phyloP scores from a whole-genome alignment of 1,284 basidiomycete genomes.

The Rhodotorula sp. region DNA sequence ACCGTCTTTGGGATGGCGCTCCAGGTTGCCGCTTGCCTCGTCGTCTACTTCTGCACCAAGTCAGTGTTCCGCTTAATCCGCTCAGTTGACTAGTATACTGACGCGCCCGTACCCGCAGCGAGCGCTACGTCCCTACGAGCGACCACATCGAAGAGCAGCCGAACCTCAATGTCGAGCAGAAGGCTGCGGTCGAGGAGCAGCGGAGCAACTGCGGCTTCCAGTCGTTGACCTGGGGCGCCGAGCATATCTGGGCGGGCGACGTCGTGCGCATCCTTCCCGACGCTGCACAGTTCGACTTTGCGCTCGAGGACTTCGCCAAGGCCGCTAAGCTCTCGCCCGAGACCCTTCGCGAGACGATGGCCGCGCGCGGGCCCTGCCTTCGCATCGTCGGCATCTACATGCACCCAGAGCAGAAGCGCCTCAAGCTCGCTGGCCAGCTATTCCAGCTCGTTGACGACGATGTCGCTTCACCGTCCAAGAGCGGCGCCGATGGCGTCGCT shows the following conservation, averaged over 20 bases:
- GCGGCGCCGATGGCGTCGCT: not conserved
- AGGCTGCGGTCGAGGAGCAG: slow-evolving; percentile 3
- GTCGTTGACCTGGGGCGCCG: slow-evolving; percentile 39
- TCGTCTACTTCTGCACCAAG: slow-evolving; percentile 18
- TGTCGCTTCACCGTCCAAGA: not conserved
- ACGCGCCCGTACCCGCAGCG: not conserved
- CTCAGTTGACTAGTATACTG: too few relatives aligned
- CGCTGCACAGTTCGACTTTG: not conserved
- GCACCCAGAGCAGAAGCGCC: not conserved
- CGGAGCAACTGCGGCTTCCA: slow-evolving; percentile 37
- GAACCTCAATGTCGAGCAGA: slow-evolving; percentile 3
- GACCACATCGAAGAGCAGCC: not conserved
- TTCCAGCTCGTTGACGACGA: slow-evolving; percentile 11
- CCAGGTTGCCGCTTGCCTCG: slow-evolving; percentile 39
- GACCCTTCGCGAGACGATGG: too few relatives aligned
- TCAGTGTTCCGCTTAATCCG: not conserved
- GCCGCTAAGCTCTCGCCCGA: too few relatives aligned
- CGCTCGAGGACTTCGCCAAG: not conserved
- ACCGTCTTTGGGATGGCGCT: slow-evolving; percentile 38
- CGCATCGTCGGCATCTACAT: slow-evolving; percentile 25
- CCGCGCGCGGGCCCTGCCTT: slow-evolving; percentile 16
- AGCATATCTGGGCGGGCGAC: slow-evolving; percentile 42
- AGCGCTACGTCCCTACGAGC: slow-evolving; percentile 17
- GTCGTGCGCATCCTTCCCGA: slow-evolving; percentile 35
- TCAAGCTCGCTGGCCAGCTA: slow-evolving; percentile 22